Conservation (phyloP, 495 filamentous ascomycete genomes). For the Xylaria flabelliformis region DNA sequence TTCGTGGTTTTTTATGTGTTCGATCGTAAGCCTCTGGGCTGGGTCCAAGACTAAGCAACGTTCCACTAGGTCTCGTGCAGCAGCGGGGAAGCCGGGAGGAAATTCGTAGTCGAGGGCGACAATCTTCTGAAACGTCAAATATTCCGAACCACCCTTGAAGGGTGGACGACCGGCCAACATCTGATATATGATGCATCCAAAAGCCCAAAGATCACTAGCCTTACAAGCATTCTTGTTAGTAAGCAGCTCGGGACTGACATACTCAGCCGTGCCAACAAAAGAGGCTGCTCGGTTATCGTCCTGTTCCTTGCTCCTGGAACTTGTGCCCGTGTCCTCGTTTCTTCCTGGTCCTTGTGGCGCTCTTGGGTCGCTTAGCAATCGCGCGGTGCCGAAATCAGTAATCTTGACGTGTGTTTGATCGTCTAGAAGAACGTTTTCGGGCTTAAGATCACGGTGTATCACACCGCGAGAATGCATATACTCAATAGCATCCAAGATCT, state of each 20-base stretch:
- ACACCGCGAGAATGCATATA: constrained; percentile 98
- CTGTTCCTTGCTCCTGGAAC: constrained; percentile 48
- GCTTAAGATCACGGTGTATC: constrained; percentile 96
- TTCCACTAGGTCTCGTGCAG: constrained; percentile 91
- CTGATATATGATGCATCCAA: constrained; percentile 99
- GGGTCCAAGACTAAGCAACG: constrained; percentile 92
- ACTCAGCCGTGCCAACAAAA: constrained; percentile 98
- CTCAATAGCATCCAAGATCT: constrained; percentile 95
- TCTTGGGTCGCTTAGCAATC: constrained; percentile 77
- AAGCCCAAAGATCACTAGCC: constrained; percentile 97
- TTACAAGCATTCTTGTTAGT: constrained; percentile 97
- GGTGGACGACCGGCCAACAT: constrained; percentile 90
- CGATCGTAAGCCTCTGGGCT: constrained; percentile 82
- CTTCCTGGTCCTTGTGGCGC: constrained; percentile 50
- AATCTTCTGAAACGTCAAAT: constrained; percentile 98
- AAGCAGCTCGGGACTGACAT: constrained; percentile 94
- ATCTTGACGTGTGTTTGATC: constrained; percentile 98
- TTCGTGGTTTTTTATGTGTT: constrained; percentile 95
- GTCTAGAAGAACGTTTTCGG: constrained; percentile 95
- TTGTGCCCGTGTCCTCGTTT: constrained; percentile 45
- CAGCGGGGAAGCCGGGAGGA: constrained; percentile 84
- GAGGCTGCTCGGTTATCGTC: constrained; percentile 77
- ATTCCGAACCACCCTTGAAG: constrained; percentile 98
- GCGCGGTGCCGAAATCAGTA: constrained; percentile 98
- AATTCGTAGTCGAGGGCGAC: constrained; percentile 93